Evolutionary conservation across 345 rosid genomes (phyloP), one percentile per base, ranked within the genome.

Genomic region (Bruguiera sexangula): DNA sequence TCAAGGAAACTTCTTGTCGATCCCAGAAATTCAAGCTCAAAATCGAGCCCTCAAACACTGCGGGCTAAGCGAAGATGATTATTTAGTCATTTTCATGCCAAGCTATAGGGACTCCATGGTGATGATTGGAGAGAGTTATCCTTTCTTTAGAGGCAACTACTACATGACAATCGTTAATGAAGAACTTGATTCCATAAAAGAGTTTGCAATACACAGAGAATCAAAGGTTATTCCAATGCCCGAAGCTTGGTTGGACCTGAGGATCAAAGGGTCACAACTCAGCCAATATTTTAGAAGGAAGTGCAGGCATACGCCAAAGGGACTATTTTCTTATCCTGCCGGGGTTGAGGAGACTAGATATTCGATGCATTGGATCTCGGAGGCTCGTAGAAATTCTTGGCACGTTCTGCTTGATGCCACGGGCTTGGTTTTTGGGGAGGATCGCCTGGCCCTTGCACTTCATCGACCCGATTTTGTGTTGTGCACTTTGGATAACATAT

Each of bases 281-380:
- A 86, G 89, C 73, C 91, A 88, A 68, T 82, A 85, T 32, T 86
- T 88, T 32, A 71, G 94, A 72, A 85, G 83, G 78, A 88, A 88
- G 46, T 86, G 94, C 53, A 88, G 83, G 83, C 70, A 82, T 46
- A 72, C 65, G 4, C 88, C 85, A 0, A 88, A 86, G 63, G 90
- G 94, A 10, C 78, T 85, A 3, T 82, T 86, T 73, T 80, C 90
- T 0, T 88, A 83, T 63, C 90, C 88, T 0, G 87, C 75, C 6
- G 69, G 54, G 3, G 85, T 75, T 32, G 73, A 79, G 32, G 86
- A 73, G 57, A 78, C 75, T 19, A 76, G 81, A 29, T 78, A 79
- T 55, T 88, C 94, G 2, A 76, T 83, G 94, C 90, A 88, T 71
- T 88, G 94, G 93, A 83, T 86, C 52, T 88, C 90, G 0, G 93